phyloP scores from a whole-genome alignment of 345 rosid genomes.

The Carallia pectinifolia region DNA sequence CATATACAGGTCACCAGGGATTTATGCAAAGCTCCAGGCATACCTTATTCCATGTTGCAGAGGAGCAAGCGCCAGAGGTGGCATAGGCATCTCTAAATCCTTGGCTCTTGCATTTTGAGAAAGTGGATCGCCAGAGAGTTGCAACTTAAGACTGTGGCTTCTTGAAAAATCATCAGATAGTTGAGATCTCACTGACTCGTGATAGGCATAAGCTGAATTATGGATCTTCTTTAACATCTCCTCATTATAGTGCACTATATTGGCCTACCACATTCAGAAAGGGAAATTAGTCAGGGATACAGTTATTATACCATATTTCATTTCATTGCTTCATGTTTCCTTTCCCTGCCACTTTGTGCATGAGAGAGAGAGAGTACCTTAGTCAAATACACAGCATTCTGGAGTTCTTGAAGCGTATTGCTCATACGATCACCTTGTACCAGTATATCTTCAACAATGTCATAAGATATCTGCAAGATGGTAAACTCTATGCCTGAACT shows the following conservation, averaged over 20 bases:
- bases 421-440: slow-evolving; percentile 68
- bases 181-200: slow-evolving; percentile 49
- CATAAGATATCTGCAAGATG: slow-evolving; percentile 61
- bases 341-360: neutral
- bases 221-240: slow-evolving; percentile 56
- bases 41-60: slow-evolving; percentile 66
- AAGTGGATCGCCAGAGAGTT: slow-evolving; percentile 22
- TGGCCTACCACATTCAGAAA: slow-evolving; percentile 45
- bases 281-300: slow-evolving; percentile 9
- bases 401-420: slow-evolving; percentile 81
- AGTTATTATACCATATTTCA: neutral
- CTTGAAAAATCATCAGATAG: slow-evolving; percentile 40
- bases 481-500: slow-evolving; percentile 4
- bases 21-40: neutral
- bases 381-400: slow-evolving; percentile 82
- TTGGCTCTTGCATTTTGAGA: slow-evolving; percentile 42
- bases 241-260: slow-evolving; percentile 73
- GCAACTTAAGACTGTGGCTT: slow-evolving; percentile 27
- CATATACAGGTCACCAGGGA: neutral
- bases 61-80: slow-evolving; percentile 75
- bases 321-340: neutral
- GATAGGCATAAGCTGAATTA: slow-evolving; percentile 35
- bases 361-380: slow-evolving; percentile 42
- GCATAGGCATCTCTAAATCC: slow-evolving; percentile 92
- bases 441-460: slow-evolving; percentile 73